phyloP scores from a whole-genome alignment of 2,329 filamentous ascomycete species.

The Colletotrichum plurivorum region DNA sequence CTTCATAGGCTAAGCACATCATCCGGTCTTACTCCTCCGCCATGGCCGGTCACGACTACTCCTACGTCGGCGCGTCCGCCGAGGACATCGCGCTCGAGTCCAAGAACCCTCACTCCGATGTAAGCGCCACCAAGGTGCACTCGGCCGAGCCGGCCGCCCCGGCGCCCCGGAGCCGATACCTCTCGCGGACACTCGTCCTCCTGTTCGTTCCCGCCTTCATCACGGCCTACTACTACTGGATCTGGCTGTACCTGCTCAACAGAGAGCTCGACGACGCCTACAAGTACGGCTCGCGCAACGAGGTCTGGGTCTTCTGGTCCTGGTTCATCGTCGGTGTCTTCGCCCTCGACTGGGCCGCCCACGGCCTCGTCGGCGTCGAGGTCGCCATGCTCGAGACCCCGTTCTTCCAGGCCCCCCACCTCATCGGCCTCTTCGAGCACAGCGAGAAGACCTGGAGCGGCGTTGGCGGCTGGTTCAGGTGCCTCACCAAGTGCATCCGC shows the following conservation, averaged over 20 bases:
- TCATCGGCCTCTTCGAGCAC: conserved; percentile 21
- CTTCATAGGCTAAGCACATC: no score
- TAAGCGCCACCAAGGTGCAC: neutral
- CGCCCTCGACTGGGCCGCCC: conserved; percentile 39
- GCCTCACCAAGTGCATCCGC: neutral
- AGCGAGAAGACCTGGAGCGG: conserved; percentile 33
- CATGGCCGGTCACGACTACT: neutral
- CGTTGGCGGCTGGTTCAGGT: conserved; percentile 36
- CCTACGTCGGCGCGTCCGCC: neutral
- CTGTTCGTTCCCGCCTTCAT: neutral
- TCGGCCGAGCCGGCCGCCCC: neutral
- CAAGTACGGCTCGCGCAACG: conserved; percentile 6
- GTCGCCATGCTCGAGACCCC: conserved; percentile 34
- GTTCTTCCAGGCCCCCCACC: conserved; percentile 15
- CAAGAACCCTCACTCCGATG: neutral
- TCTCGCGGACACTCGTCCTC: neutral
- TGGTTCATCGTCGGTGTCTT: conserved; percentile 43
- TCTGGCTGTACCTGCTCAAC: neutral
- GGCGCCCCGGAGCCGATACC: neutral
- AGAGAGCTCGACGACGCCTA: neutral
- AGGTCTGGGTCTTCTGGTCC: conserved; percentile 33
- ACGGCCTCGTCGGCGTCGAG: conserved; percentile 39
- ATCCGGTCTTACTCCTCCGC: neutral
- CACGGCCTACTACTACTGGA: conserved; percentile 8
- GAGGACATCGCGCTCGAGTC: neutral